Evolutionary conservation across 495 filamentous ascomycete genomes (phyloP), one percentile per base, ranked within the genome.

Genomic region (Trichocladium uniseriatum): DNA sequence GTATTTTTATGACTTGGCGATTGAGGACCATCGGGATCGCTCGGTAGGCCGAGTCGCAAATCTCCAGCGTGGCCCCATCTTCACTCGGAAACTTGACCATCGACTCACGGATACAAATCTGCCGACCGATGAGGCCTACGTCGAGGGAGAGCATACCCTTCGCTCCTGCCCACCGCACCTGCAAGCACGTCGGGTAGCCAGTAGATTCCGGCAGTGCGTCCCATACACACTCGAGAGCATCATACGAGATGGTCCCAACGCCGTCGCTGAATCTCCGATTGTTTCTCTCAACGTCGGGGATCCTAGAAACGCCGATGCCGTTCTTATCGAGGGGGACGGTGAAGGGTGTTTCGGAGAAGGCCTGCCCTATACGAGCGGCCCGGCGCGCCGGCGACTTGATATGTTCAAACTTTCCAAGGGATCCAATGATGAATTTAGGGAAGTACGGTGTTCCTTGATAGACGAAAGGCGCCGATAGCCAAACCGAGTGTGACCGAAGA

Each of bases 321-420:
- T 64, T 38, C 1, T 67, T 61, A 15, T 67, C 31, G 5, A 71
- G 51, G 4, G 67, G 54, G 2, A 86, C 55, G 1, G 73, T 53
- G 21, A 77, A 68, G 0, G 81, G 73, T 0, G 88, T 92, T 49
- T 92, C 84, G 0, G 86, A 85, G 44, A 92, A 92, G 0, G 84
- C 81, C 56, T 92, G 88, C 1, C 88, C 88, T 31, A 92, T 89
- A 24, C 87, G 71, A 0, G 88, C 87, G 0, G 88, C 88, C 46
- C 83, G 88, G 48, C 78, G 80, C 1, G 88, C 86, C 0, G 86
- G 84, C 4, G 72, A 82, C 5, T 64, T 67, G 37, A 92, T 84
- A 0, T 65, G 20, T 5, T 64, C 58, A 57, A 92, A 91, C 35
- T 82, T 70, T 0, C 88, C 88, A 0, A 92, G 69, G 3, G 63